phyloP scores from a whole-genome alignment of 1,284 basidiomycete genomes.

The Heliocybe sulcata region DNA sequence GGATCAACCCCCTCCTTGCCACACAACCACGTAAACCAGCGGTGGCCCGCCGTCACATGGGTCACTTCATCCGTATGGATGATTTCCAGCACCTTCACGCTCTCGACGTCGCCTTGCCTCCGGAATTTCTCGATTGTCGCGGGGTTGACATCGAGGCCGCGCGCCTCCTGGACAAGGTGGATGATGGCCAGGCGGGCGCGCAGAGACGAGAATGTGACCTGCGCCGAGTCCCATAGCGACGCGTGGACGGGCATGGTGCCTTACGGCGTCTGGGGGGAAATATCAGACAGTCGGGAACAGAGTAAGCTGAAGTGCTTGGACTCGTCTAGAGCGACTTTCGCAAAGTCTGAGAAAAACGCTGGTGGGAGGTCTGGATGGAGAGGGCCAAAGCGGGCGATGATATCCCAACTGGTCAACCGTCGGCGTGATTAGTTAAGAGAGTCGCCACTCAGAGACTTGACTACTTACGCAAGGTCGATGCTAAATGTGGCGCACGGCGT shows the following conservation, averaged over 20 bases:
- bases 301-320: constrained; percentile 72
- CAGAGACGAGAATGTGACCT: constrained; percentile 65
- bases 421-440: background rate
- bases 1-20: constrained; percentile 59
- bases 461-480: constrained; percentile 67
- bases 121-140: constrained; percentile 75
- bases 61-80: constrained; percentile 84
- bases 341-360: constrained; percentile 75
- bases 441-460: constrained; percentile 1
- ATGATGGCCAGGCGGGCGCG: constrained; percentile 80
- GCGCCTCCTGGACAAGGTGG: constrained; percentile 85
- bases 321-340: constrained; percentile 82
- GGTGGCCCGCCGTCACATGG: constrained; percentile 79
- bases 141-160: constrained; percentile 85
- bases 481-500: constrained; percentile 23
- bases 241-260: constrained; percentile 73
- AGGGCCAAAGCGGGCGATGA: constrained; percentile 75
- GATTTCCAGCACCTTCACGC: constrained; percentile 64
- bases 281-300: constrained; percentile 48
- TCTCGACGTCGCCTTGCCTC: constrained; percentile 64
- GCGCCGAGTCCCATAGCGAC: constrained; percentile 78
- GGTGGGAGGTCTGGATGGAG: constrained; percentile 53
- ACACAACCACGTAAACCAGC: constrained; percentile 83
- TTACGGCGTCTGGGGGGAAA: constrained; percentile 68
- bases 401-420: constrained; percentile 59